Evolutionary conservation across 257 asterid species (phyloP), one percentile per base, ranked within the genome.

Genomic region (Rauvolfia tetraphylla): DNA sequence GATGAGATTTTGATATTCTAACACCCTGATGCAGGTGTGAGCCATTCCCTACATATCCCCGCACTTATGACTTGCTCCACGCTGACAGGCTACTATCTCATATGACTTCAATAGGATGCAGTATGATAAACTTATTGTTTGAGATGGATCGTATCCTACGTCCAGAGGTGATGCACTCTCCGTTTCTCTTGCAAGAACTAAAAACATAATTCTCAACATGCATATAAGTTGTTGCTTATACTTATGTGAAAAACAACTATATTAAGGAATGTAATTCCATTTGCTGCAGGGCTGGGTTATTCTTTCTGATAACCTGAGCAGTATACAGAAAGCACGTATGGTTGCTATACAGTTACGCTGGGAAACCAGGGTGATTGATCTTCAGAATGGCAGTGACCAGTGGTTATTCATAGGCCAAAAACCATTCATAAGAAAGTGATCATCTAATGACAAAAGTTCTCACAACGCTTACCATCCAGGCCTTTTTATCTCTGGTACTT

Each of bases 71-170:
- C 86, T 83, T 92, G 93, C 94, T 93, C 80, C 92, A 93, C 11
- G 98, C 90, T 71, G 88, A 87, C 53, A 89, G 92, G 53, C 96
- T 92, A 58, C 88, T 93, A 27, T 86, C 98, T 12, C 92, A 80
- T 80, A 75, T 87, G 83, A 85, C 81, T 71, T 73, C 86, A 61
- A 84, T 86, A 61, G 78, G 85, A 59, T 93, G 98, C 88, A 90
- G 86, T 62, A 70, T 86, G 74, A 70, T 84, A 51, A 84, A 88
- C 79, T 83, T 93, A 75, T 79, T 93, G 58, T 82, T 90, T 36
- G 98, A 92, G 85, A 93, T 93, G 96, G 97, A 93, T 76, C 96
- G 97, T 46, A 92, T 93, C 69, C 87, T 93, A 76, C 92, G 98
- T 39, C 98, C 98, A 8, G 98, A 93, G 98, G 98, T 93, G 89